Evolutionary conservation across 139 green algal genomes (phyloP).

Genomic region (Chlorella sp.): DNA sequence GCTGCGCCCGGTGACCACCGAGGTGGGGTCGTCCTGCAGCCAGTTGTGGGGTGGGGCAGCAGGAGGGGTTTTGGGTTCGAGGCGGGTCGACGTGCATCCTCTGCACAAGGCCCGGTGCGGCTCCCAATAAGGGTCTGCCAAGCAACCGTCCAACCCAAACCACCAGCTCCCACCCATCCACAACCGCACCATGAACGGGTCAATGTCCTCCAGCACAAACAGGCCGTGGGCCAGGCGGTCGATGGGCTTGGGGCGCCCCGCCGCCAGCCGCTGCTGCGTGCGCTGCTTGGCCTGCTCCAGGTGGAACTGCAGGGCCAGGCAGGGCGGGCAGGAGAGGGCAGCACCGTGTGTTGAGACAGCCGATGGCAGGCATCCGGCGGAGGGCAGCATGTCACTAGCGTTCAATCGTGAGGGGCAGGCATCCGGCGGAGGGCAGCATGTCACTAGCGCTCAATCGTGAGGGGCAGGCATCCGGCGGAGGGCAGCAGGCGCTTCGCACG

Average conservation of each 20-base stretch:
- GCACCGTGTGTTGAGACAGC: too few species aligned
- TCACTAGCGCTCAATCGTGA: too few species aligned
- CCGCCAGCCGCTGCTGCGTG: constrained; percentile 56
- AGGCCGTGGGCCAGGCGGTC: constrained; percentile 75
- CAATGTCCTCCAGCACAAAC: constrained; percentile 57
- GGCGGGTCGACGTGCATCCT: too few species aligned
- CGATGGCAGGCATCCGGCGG: too few species aligned
- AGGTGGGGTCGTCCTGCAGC: constrained; percentile 18
- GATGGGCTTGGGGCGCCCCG: constrained; percentile 59
- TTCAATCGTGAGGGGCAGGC: too few species aligned
- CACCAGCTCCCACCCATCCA: too few species aligned
- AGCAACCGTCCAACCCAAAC: too few species aligned
- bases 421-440: too few species aligned
- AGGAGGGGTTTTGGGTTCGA: too few species aligned
- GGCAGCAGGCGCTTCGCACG: background rate
- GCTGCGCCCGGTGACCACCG: constrained; percentile 1
- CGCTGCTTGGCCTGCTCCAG: constrained; percentile 58
- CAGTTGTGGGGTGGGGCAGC: too few species aligned
- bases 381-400: background rate
- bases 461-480: background rate
- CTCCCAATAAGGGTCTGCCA: too few species aligned
- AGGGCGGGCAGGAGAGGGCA: background rate
- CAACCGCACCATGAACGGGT: constrained; percentile 53
- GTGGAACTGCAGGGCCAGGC: constrained; percentile 51
- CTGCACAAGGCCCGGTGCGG: too few species aligned